Evolutionary conservation across 2,329 filamentous ascomycete species (phyloP), one percentile per base, ranked within the genome.

Genomic region (Pseudogymnoascus sp.): DNA sequence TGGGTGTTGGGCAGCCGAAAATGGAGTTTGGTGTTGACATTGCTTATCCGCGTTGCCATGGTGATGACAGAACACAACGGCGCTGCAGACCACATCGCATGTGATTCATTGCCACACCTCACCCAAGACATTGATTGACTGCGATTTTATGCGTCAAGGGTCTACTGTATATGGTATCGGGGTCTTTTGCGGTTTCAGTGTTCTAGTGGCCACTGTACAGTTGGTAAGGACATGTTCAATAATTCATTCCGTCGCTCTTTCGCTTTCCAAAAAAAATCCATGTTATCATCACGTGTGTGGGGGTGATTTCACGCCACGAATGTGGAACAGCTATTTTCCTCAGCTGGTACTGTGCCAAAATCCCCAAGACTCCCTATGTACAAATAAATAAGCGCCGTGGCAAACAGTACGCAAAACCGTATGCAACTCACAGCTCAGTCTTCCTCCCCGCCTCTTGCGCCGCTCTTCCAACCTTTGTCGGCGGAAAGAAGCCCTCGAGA

Each of bases 401-500:
- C n/a, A 57, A 28, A 19, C 13, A 5, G 6, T 33, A 15, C 26
- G 9, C 28, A 57, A 19, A 26, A 19, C 28, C 28, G n/a, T 28
- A 33, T 57, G 28, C 50, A 57, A 57, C 50, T 57, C 50, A 57
- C 50, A 57, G 50, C 50, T 57, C 50, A 33, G 50, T 33, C 50
- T 57, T 57, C 50, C 50, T 57, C 26, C 26, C 50, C 13, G n/a
- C 50, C 2, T 57, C 28, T 57, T 33, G 10, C 26, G n/a, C 47
- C 28, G 50, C n/a, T 7, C 50, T 57, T 33, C n/a, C n/a, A 19
- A 26, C 26, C 47, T 44, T 60, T 4, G 57, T 13, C 17, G 61
- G 26, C 15, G 70, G 68, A 13, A 75, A 71, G 63, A 69, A 67
- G 2, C 73, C 73, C 50, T 74, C 73, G 65, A 97, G 76, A 68